Base-by-base conservation (phyloP, 2,329 filamentous ascomycete genomes). In the Fusarium sacchari region DNA sequence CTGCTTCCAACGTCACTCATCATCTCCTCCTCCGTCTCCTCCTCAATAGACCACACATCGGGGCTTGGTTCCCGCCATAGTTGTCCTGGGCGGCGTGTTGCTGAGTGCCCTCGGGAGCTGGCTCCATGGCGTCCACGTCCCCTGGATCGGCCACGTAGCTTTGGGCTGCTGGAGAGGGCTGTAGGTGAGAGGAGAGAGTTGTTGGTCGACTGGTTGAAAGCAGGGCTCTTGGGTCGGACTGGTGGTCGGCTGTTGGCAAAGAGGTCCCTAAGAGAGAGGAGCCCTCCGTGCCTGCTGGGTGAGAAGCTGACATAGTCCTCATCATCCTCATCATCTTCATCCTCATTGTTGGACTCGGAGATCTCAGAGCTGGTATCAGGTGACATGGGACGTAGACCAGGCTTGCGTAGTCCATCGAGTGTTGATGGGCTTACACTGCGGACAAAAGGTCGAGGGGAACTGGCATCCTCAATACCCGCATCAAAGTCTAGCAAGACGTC, bases 41-140 rank as follows among this genome's bases (percentile, higher is more conserved):
- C 88, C 79, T 88, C 86, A 63, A 90, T 90, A 36, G 86, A 86
- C 85, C 88, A 90, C 7, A 90, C 88, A 60, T 89, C 88, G 1
- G 88, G 88, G 75, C 88, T 90, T 12, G 88, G 88, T 80, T 88
- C 85, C 42, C 88, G 82, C 88, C 88, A 90, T 3, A 88, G 75
- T 53, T 82, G 81, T 24, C 79, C 75, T 14, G 86, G 84, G 47
- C 84, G 82, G 67, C 76, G 82, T 39, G 79, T 80, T 55, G 76
- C 74, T 32, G 81, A 79, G 46, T 76, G 66, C 61, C 76, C 80
- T 18, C 78, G 67, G 40, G 78, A 47, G 18, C 60, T 66, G 72
- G 79, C 74, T 26, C 76, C 74, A 26, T 77, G 74, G 6, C 80
- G 75, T 47, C 79, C 81, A 53, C 81, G 78, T 43, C 76, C 72